Conservation (phyloP, 2,329 filamentous ascomycete species). For the Pseudopyricularia javanii region DNA sequence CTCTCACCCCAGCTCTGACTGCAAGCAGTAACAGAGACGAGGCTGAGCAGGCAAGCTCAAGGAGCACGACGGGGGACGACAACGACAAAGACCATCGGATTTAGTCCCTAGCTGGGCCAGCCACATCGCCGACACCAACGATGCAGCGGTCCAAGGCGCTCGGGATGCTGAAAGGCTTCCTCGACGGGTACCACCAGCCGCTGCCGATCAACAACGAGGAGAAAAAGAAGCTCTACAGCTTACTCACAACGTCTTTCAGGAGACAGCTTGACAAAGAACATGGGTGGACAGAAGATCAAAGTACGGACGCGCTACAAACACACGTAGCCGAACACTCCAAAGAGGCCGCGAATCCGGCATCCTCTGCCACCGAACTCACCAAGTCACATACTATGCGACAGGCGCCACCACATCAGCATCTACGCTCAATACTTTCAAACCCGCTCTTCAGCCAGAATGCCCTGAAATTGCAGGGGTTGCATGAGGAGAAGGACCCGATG, state of each 20-base stretch:
- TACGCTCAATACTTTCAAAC: constrained; percentile 44
- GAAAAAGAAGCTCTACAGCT: constrained; percentile 41
- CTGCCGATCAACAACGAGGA: constrained; percentile 35
- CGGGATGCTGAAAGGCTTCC: constrained; percentile 24
- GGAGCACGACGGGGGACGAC: too few species aligned
- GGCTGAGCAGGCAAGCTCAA: too few species aligned
- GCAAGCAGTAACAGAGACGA: too few species aligned
- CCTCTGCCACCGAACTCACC: constrained; percentile 4
- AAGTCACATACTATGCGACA: constrained; percentile 3
- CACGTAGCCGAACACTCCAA: background rate
- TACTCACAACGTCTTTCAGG: constrained; percentile 44
- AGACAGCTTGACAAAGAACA: constrained; percentile 43
- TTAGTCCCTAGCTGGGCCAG: background rate
- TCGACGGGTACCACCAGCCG: constrained; percentile 37
- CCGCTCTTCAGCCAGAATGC: constrained; percentile 35
- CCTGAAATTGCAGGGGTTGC: constrained; percentile 7
- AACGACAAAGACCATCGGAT: background rate
- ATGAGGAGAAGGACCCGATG: constrained; percentile 28
- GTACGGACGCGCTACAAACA: too few species aligned
- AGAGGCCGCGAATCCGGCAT: background rate
- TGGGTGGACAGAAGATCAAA: background rate
- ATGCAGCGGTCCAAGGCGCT: constrained; percentile 24
- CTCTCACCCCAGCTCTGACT: too few species aligned
- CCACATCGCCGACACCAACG: constrained; percentile 1
- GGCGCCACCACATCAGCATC: constrained; percentile 32